phyloP scores from a whole-genome alignment of 805 yeast species.

The Yamadazyma laniorum region DNA sequence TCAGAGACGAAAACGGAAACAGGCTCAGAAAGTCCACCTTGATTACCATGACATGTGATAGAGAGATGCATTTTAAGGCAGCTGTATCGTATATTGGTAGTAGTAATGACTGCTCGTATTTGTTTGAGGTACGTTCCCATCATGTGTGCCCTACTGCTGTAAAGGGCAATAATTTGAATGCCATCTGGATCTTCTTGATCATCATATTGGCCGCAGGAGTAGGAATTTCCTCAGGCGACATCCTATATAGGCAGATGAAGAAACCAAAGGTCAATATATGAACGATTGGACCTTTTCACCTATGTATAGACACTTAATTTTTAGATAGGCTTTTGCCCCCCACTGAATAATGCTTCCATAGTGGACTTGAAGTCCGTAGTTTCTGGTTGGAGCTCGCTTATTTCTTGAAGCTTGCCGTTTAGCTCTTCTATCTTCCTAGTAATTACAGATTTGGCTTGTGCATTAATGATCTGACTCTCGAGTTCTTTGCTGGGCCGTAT shows the following conservation, averaged over 20 bases:
- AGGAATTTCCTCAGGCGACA: slow-evolving; percentile 40
- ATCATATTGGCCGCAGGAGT: slow-evolving; percentile 33
- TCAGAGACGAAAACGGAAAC: slow-evolving; percentile 42
- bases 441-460: slow-evolving; percentile 34
- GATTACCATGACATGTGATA: slow-evolving; percentile 74
- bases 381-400: neutral
- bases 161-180: slow-evolving; percentile 60
- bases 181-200: slow-evolving; percentile 44
- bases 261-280: slow-evolving; percentile 1
- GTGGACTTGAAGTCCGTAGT: slow-evolving; percentile 14
- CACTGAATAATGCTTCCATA: slow-evolving; percentile 12
- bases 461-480: slow-evolving; percentile 35
- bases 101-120: slow-evolving; percentile 72
- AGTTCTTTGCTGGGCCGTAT: slow-evolving; percentile 51
- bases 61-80: slow-evolving; percentile 66
- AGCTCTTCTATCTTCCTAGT: slow-evolving; percentile 16
- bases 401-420: neutral
- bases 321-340: slow-evolving; percentile 1
- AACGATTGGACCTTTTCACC: neutral
- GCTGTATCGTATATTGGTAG: slow-evolving; percentile 68
- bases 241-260: slow-evolving; percentile 29
- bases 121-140: slow-evolving; percentile 80
- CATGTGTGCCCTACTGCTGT: slow-evolving; percentile 84
- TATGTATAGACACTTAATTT: neutral
- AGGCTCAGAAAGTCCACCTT: slow-evolving; percentile 59